phyloP scores from a whole-genome alignment of 345 rosid species.

The Reutealis trisperma region DNA sequence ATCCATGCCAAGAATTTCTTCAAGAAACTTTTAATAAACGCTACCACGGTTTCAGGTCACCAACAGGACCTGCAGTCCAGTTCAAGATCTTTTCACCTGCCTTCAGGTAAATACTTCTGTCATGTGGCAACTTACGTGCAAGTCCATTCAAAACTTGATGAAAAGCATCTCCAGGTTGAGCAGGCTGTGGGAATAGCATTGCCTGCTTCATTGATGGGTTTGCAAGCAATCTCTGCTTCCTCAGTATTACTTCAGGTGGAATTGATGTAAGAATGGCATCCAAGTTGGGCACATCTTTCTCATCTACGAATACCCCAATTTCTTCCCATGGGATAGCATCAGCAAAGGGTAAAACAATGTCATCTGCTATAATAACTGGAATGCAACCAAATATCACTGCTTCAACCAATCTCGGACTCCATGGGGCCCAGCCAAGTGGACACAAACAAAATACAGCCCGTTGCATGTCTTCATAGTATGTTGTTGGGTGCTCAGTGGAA shows the following conservation, averaged over 20 bases:
- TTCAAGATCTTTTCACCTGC: constrained; percentile 61
- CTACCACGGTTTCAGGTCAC: constrained; percentile 91
- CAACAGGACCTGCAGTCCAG: constrained; percentile 89
- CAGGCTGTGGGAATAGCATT: constrained; percentile 33
- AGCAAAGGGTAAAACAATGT: constrained; percentile 88
- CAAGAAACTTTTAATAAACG: background rate
- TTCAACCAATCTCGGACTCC: constrained; percentile 98
- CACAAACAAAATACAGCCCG: constrained; percentile 86
- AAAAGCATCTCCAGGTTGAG: constrained; percentile 28
- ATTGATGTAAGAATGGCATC: constrained; percentile 87
- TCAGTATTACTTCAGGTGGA: constrained; percentile 67
- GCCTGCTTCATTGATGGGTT: constrained; percentile 93
- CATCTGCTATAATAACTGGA: constrained; percentile 93
- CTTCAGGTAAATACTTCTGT: constrained; percentile 51
- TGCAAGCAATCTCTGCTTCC: constrained; percentile 90
- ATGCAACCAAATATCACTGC: constrained; percentile 98
- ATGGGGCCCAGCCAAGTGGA: constrained; percentile 97
- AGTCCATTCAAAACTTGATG: constrained; percentile 27
- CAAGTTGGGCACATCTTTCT: constrained; percentile 77
- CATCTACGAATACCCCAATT: constrained; percentile 83
- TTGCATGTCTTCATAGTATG: constrained; percentile 98
- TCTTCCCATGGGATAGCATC: constrained; percentile 99
- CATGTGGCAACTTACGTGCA: constrained; percentile 70
- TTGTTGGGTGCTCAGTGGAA: constrained; percentile 90
- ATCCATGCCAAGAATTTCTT: background rate